phyloP scores from a whole-genome alignment of 2,329 filamentous ascomycete genomes.

The Pseudogymnoascus sp. region DNA sequence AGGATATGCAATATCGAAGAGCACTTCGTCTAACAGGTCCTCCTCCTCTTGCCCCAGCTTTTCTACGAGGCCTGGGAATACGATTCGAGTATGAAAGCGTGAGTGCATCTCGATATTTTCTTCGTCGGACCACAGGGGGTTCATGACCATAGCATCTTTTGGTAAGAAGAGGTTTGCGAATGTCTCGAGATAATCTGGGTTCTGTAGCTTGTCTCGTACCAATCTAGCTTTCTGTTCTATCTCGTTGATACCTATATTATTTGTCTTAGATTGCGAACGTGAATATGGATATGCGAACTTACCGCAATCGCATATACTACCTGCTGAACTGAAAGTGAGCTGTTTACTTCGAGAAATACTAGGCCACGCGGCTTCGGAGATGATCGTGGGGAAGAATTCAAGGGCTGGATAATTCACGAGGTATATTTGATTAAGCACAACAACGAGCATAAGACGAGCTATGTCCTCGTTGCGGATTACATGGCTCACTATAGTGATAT shows the following conservation, averaged over 20 bases:
- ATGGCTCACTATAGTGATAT: slow-evolving; percentile 11
- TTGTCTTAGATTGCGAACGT: slow-evolving; percentile 10
- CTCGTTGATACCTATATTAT: slow-evolving; percentile 13
- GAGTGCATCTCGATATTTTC: slow-evolving; percentile 13
- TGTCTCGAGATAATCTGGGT: not conserved
- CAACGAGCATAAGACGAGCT: not conserved
- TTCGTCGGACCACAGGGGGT: slow-evolving; percentile 11
- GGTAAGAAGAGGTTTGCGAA: not conserved
- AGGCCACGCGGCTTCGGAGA: slow-evolving; percentile 11
- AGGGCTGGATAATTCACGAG: slow-evolving; percentile 6
- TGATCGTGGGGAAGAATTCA: slow-evolving; percentile 8
- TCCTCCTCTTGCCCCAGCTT: slow-evolving; percentile 8
- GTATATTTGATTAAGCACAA: not conserved
- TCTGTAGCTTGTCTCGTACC: not conserved
- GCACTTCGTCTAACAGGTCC: slow-evolving; percentile 10
- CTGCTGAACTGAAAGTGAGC: slow-evolving; percentile 11
- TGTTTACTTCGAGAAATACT: slow-evolving; percentile 9
- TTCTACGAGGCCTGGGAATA: slow-evolving; percentile 12
- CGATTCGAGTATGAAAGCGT: slow-evolving; percentile 4
- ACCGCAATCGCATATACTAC: slow-evolving; percentile 18
- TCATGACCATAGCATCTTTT: not conserved
- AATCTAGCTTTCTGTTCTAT: slow-evolving; percentile 14
- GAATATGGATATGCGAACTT: slow-evolving; percentile 8
- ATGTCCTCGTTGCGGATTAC: not conserved
- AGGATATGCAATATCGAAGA: slow-evolving; percentile 16